Evolutionary conservation across 805 yeast genomes (phyloP), one percentile per base, ranked within the genome.

Genomic region (Saturnispora quitensis): DNA sequence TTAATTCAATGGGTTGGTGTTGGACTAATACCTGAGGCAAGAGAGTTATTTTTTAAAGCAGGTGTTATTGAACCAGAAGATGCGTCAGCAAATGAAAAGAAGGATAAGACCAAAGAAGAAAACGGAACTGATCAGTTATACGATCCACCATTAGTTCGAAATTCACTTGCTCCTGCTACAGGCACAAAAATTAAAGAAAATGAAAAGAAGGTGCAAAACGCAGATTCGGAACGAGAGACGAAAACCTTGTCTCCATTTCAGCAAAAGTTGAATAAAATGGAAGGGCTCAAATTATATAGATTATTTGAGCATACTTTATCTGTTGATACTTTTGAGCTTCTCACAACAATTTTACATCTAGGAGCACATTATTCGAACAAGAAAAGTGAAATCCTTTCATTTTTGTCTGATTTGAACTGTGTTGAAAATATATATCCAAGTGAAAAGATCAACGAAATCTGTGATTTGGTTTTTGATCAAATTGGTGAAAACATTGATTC

Each of bases 1-100:
- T 65, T 84, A 47, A 72, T 84, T 55, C 77, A 76, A 51, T 83
- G 88, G 87, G 76, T 84, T 35, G 82, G 84, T 5, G 69, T 69
- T 3, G 67, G 66, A 5, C 52, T 58, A 51, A 56, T 81, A 0
- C 82, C 84, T 0, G 86, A 80, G 49, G 89, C 89, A 0, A 72
- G 82, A 55, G 76, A 73, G 43, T 59, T 84, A 5, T 83, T 77
- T 45, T 61, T 63, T 52, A 57, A 60, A 31, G 42, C 40, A 36
- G 31, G 50, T 12, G 15, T 35, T 10, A 35, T 42, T 27, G 45
- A 43, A 24, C 18, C 42, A 18, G 42, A 38, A 15, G 22, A 38
- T n/a, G 22, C 42, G 9, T 17, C 44, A 7, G 13, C 4, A 17
- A 44, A 15, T 15, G 24, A 38, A 4, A 45, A 33, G 8, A 31